These are phyloP conservation scores for Neofusicoccum sp. DNA, from an alignment of 2,329 filamentous ascomycete genomes.

Conservation along the genomic window DNA sequence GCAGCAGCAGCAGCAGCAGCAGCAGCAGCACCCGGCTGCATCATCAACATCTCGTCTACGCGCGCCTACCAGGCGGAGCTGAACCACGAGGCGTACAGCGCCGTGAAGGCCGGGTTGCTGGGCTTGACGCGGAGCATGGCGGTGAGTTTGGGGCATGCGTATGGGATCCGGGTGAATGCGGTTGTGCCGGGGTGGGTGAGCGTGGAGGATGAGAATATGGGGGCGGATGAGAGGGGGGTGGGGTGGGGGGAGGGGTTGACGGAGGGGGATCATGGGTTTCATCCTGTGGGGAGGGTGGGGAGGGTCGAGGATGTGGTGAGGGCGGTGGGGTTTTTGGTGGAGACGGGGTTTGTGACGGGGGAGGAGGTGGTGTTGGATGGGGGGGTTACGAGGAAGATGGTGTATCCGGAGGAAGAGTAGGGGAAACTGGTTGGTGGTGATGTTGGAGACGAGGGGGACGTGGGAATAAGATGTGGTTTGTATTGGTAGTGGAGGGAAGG, in stretches of 20 bases:
- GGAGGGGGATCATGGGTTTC: constrained; percentile 48
- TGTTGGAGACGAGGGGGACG: not conserved
- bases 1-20: not conserved
- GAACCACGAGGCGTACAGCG: constrained; percentile 51
- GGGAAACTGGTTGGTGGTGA: not conserved
- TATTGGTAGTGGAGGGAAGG: too few species aligned
- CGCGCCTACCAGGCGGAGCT: constrained; percentile 50
- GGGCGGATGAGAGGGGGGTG: constrained; percentile 40
- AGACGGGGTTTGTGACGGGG: constrained; percentile 43
- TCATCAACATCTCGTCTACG: constrained; percentile 52
- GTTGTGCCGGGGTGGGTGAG: constrained; percentile 55
- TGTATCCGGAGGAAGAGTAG: constrained; percentile 36
- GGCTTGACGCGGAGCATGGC: constrained; percentile 52
- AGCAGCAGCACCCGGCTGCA: constrained; percentile 24
- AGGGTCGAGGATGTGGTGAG: constrained; percentile 47
- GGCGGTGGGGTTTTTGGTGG: constrained; percentile 43
- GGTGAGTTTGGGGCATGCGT: constrained; percentile 43
- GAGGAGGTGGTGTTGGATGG: constrained; percentile 49
- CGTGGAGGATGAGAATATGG: constrained; percentile 44
- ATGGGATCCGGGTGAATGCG: constrained; percentile 49
- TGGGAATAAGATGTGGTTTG: too few species aligned
- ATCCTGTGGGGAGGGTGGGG: constrained; percentile 51
- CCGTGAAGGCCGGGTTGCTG: constrained; percentile 52
- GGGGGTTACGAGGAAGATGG: constrained; percentile 48
- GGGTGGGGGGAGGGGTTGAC: constrained; percentile 49